Evolutionary conservation across 805 yeast species (phyloP).

Genomic region (Candida ulmi): DNA sequence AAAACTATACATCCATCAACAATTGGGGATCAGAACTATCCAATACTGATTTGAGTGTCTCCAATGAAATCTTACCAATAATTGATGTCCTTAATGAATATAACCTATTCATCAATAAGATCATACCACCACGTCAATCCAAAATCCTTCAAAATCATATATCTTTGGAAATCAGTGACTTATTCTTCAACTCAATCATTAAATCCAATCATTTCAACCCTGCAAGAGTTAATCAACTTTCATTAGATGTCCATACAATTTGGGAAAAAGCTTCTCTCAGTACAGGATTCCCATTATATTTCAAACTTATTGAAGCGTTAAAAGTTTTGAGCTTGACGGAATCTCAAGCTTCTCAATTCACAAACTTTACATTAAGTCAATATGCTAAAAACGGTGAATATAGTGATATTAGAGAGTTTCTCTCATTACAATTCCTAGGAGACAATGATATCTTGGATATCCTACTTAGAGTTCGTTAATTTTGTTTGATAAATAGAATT

Average conservation of each 20-base stretch:
- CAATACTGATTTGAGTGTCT: conserved; percentile 7
- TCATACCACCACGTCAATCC: conserved; percentile 12
- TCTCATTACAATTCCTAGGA: conserved; percentile 16
- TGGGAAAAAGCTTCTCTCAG: conserved; percentile 17
- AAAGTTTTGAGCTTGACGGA: conserved; percentile 25
- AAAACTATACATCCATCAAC: conserved; percentile 27
- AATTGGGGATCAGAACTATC: conserved; percentile 22
- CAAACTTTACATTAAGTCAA: conserved; percentile 18
- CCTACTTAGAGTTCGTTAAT: conserved; percentile 26
- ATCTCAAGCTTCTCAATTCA: conserved; percentile 11
- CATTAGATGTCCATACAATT: conserved; percentile 25
- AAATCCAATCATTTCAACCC: conserved; percentile 31
- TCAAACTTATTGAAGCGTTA: conserved; percentile 17
- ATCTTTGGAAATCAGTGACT: conserved; percentile 24
- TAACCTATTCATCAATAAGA: conserved; percentile 13
- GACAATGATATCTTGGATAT: conserved; percentile 33
- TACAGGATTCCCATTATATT: conserved; percentile 1
- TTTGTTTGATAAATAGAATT: neutral
- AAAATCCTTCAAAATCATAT: conserved; percentile 20
- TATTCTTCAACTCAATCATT: conserved; percentile 29
- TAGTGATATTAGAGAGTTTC: conserved; percentile 17
- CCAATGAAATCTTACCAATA: conserved; percentile 22
- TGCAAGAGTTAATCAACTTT: conserved; percentile 28
- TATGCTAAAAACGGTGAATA: conserved; percentile 26
- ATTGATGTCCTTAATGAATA: conserved; percentile 22